Conservation (phyloP, 2,329 filamentous ascomycete species). For the Diplodia corticola region DNA sequence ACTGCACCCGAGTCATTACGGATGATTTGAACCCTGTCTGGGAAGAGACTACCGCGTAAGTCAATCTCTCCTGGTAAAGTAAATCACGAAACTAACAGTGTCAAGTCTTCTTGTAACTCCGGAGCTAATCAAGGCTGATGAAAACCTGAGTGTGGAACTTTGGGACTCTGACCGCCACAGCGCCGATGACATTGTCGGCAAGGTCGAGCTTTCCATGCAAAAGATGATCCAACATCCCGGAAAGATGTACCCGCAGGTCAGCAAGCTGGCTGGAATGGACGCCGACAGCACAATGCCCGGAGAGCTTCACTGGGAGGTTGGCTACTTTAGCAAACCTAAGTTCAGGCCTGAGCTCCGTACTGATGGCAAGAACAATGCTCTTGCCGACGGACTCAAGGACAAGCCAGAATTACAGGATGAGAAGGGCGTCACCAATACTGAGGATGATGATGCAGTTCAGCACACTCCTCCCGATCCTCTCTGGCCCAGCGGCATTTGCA, state of each 20-base stretch:
- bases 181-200: conserved; percentile 92
- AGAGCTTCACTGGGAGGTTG: conserved; percentile 92
- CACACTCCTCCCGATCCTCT: conserved; percentile 94
- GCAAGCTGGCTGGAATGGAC: conserved; percentile 78
- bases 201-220: conserved; percentile 89
- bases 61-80: not conserved
- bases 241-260: conserved; percentile 87
- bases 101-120: conserved; percentile 71
- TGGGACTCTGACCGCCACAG: conserved; percentile 95
- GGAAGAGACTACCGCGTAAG: conserved; percentile 73
- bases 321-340: conserved; percentile 88
- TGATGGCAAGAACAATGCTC: conserved; percentile 76
- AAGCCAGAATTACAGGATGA: conserved; percentile 81
- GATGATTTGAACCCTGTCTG: conserved; percentile 93
- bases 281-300: conserved; percentile 88
- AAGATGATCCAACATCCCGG: conserved; percentile 93
- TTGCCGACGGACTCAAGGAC: conserved; percentile 73
- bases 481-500: conserved; percentile 89
- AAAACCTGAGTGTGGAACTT: conserved; percentile 88
- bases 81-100: not conserved
- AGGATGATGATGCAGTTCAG: conserved; percentile 78
- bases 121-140: conserved; percentile 88
- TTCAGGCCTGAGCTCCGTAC: conserved; percentile 83
- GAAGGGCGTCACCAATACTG: conserved; percentile 73
- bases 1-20: conserved; percentile 93